Evolutionary conservation across 129 eudicot genomes (phyloP).

Genomic region (Deinandra increscens): DNA sequence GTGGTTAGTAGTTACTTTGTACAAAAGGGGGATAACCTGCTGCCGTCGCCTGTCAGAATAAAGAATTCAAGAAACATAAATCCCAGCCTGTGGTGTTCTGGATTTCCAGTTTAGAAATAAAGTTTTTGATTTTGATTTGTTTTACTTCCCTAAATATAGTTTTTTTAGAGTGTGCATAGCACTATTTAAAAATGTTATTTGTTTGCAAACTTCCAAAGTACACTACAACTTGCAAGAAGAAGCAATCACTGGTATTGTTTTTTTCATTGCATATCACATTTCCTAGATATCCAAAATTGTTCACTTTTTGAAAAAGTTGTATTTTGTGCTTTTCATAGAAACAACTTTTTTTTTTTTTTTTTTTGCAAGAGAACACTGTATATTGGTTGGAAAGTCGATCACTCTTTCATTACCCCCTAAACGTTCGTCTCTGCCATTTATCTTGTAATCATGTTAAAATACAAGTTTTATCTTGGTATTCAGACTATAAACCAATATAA

Average conservation of each 20-base stretch:
- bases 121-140: conserved; percentile 9
- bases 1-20: background rate
- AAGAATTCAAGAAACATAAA: background rate
- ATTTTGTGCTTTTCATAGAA: background rate
- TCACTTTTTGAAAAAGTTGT: background rate
- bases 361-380: background rate
- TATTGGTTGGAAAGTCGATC: background rate
- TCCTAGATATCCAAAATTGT: background rate
- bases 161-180: background rate
- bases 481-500: conserved; percentile 1
- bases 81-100: background rate
- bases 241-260: background rate
- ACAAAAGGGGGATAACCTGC: background rate
- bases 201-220: background rate
- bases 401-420: background rate
- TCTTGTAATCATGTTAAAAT: conserved; percentile 6
- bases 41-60: background rate
- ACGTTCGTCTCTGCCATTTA: conserved; percentile 4
- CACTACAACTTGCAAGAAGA: background rate
- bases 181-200: background rate
- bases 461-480: conserved; percentile 3
- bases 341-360: background rate
- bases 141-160: background rate
- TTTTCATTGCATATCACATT: background rate
- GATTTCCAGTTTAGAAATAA: background rate